phyloP scores from a whole-genome alignment of 306 rosid genomes.

The Astragalus membranaceus region DNA sequence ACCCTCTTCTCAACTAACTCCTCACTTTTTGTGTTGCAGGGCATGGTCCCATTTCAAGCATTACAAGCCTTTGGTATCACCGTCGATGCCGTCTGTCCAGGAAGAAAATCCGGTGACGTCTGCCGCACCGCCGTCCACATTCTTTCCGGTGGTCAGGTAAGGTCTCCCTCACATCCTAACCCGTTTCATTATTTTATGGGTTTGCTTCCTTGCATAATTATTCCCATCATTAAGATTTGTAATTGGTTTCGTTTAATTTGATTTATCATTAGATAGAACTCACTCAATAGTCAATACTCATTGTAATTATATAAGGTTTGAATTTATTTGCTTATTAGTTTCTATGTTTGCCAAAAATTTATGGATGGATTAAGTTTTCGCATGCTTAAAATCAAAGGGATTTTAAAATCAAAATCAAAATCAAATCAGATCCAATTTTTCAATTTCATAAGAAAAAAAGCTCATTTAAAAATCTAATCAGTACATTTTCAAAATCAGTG shows the following conservation, averaged over 20 bases:
- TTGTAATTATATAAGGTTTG: neutral
- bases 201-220: neutral
- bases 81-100: constrained; percentile 83
- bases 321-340: neutral
- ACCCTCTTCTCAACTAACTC: neutral
- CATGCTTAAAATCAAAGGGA: neutral
- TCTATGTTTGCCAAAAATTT: neutral
- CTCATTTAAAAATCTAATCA: neutral
- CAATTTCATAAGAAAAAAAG: neutral
- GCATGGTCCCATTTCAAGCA: constrained; percentile 85
- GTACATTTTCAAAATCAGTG: neutral
- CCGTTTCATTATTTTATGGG: neutral
- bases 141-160: constrained; percentile 50
- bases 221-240: neutral
- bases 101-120: constrained; percentile 64
- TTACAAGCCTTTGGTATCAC: constrained; percentile 65
- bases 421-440: neutral
- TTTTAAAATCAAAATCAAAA: too few species aligned
- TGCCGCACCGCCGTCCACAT: constrained; percentile 69
- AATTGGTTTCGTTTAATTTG: neutral
- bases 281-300: too few species aligned
- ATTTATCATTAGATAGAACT: neutral
- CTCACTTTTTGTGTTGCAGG: constrained; percentile 31
- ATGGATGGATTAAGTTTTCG: neutral
- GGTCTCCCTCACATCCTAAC: constrained; percentile 29